Base-by-base conservation (phyloP, 2,329 filamentous ascomycete genomes). In the Magnaporthiopsis incrustans region DNA sequence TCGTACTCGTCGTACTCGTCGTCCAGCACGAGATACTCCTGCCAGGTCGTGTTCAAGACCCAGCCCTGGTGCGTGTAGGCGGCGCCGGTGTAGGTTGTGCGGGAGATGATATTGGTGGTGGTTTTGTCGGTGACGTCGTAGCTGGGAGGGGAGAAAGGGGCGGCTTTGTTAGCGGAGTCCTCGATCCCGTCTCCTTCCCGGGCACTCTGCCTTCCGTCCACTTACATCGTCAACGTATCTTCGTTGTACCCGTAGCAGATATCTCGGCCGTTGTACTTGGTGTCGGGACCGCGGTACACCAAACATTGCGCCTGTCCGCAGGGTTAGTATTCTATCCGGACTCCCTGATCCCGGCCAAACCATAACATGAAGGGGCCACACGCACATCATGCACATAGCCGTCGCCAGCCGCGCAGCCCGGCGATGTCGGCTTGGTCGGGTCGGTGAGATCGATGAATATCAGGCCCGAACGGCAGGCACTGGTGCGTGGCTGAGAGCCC, bases 171-270 rank as follows among this genome's bases (percentile, higher is more conserved):
- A 82, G 85, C 68, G 35, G 35, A 33, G 11, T 12, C 32, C 7
- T 33, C 1, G 4, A 1, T 2, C 12, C 14, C 5, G 14, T 5
- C 35, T 2, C 12, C 5, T 38, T 38, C 35, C 35, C 35, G 3
- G 35, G 35, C 14, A 2, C 10, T 3, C 11, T 38, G 35, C 35
- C 35, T 38, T 15, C 35, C 5, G 35, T 5, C 85, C 82, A n/a
- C 44, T 27, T 32, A 44, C 38, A 82, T 80, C 53, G 79, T 81
- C 57, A 82, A 69, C 0, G 77, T 77, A 65, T 82, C 79, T 67
- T 81, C 81, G 68, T 84, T 83, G 74, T 82, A 85, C 65, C 77
- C 80, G 68, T 83, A 84, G 77, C 82, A 85, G 69, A 85, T 82
- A 63, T 85, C 81, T 1, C 73, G 75, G 25, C 78, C 81, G 3